Evolutionary conservation across 352 stramenopile genomes (phyloP).

Genomic region (Phytophthora kernoviae): DNA sequence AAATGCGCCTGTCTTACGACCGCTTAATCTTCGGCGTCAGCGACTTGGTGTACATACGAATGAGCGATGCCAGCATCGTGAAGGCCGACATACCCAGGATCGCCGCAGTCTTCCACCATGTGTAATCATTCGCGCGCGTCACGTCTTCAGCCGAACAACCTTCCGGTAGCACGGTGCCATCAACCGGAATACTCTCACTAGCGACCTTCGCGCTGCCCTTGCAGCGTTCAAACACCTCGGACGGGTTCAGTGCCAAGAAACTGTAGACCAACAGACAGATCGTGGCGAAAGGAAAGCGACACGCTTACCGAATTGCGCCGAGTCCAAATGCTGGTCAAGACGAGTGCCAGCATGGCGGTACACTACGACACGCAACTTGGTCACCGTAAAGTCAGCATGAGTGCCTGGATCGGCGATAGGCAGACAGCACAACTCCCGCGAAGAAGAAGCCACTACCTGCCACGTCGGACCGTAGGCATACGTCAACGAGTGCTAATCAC

Average conservation of each 20-base stretch:
- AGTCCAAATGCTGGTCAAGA: constrained; percentile 62
- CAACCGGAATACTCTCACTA: constrained; percentile 18
- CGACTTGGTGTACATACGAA: constrained; percentile 71
- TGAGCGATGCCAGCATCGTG: constrained; percentile 61
- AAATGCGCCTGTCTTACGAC: constrained; percentile 27
- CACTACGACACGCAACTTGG: constrained; percentile 65
- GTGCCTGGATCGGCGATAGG: constrained; percentile 50
- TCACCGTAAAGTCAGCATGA: constrained; percentile 56
- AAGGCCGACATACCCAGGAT: constrained; percentile 61
- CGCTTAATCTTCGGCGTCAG: constrained; percentile 72
- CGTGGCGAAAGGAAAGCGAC: constrained; percentile 57
- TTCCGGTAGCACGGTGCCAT: constrained; percentile 27
- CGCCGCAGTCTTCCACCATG: constrained; percentile 57
- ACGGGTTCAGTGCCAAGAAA: constrained; percentile 60
- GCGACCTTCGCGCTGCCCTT: constrained; percentile 15
- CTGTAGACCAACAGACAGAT: constrained; percentile 67
- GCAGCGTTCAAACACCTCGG: constrained; percentile 49
- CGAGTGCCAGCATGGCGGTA: constrained; percentile 64
- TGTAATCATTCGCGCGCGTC: constrained; percentile 39
- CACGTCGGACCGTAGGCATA: constrained; percentile 69
- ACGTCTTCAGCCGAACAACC: constrained; percentile 55
- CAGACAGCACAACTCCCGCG: constrained; percentile 61
- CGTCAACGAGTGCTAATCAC: constrained; percentile 57
- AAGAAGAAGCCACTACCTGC: constrained; percentile 64
- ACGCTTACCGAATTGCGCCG: constrained; percentile 65